These are phyloP conservation scores for Neurospora pannonica DNA, from an alignment of 495 filamentous ascomycete genomes.

Conservation along the genomic window DNA sequence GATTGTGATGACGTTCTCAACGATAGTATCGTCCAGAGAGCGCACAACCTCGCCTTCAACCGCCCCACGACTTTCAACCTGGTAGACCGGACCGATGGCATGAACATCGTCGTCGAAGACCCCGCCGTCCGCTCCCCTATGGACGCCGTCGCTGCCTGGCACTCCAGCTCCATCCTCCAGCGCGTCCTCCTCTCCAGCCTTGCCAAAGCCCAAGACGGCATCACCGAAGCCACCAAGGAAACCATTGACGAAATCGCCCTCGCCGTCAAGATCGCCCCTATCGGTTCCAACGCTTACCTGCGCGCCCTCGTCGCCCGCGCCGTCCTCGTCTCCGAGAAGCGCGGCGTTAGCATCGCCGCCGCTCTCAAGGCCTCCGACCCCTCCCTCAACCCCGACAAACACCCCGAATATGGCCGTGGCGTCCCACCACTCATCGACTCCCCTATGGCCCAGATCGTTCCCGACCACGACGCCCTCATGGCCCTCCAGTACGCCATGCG, in stretches of 20 bases:
- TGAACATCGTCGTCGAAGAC: slow-evolving; percentile 81
- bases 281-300: slow-evolving; percentile 62
- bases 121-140: slow-evolving; percentile 77
- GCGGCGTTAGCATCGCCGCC: slow-evolving; percentile 43
- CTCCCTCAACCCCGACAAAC: slow-evolving; percentile 35
- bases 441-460: slow-evolving; percentile 21
- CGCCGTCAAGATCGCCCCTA: slow-evolving; percentile 67
- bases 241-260: slow-evolving; percentile 50
- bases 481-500: slow-evolving; percentile 77
- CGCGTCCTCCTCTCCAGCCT: slow-evolving; percentile 54
- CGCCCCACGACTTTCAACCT: slow-evolving; percentile 58
- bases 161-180: slow-evolving; percentile 68
- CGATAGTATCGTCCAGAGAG: slow-evolving; percentile 68
- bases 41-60: slow-evolving; percentile 89
- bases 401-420: slow-evolving; percentile 13
- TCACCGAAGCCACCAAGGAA: slow-evolving; percentile 25
- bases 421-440: slow-evolving; percentile 21
- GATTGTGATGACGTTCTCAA: slow-evolving; percentile 75
- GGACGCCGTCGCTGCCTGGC: slow-evolving; percentile 88
- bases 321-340: slow-evolving; percentile 44
- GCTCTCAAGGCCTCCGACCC: slow-evolving; percentile 46
- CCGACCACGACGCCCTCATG: slow-evolving; percentile 55
- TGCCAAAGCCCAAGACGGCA: slow-evolving; percentile 27
- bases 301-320: slow-evolving; percentile 71
- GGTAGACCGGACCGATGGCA: slow-evolving; percentile 52